Percentiles rank a stretch among this genome's conserved stretches.
phyloP scores from a whole-genome alignment of 306 rosid genomes.

The Vigna hirtella region DNA sequence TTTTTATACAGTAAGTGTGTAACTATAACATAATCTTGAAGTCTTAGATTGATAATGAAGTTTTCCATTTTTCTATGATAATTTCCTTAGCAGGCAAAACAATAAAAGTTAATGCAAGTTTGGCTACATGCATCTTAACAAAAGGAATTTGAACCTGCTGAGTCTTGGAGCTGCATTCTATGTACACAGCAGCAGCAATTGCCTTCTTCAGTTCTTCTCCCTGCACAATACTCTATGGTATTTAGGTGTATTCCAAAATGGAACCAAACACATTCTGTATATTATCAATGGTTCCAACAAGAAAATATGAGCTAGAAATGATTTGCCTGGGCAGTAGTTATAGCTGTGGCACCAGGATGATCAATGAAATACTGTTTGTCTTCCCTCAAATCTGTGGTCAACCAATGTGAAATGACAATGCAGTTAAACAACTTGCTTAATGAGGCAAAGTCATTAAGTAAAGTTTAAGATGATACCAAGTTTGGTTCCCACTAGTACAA shows the following conservation, averaged over 20 bases:
- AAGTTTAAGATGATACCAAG: slow-evolving; percentile 29
- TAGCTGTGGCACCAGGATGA: slow-evolving; percentile 19
- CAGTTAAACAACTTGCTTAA: background rate
- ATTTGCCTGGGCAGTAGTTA: slow-evolving; percentile 15
- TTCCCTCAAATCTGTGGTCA: slow-evolving; percentile 12
- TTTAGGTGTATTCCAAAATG: background rate
- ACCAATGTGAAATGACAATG: background rate
- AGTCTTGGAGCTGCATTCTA: slow-evolving; percentile 25
- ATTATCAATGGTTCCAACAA: background rate
- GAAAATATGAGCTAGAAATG: background rate
- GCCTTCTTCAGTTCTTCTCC: slow-evolving; percentile 24
- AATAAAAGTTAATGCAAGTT: background rate
- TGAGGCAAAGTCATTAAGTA: background rate
- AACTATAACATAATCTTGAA: background rate
- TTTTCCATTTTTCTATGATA: background rate
- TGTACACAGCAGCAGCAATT: slow-evolving; percentile 20
- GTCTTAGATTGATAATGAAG: background rate
- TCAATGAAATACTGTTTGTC: slow-evolving; percentile 16
- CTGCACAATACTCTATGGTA: background rate
- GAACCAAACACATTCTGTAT: background rate
- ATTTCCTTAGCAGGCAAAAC: background rate
- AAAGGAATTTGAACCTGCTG: slow-evolving; percentile 9
- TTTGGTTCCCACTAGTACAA: slow-evolving; percentile 28
- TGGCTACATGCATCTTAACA: background rate
- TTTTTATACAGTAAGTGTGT: too few species aligned